phyloP scores from a whole-genome alignment of 2,329 filamentous ascomycete genomes.

The Myriangium duriaei region DNA sequence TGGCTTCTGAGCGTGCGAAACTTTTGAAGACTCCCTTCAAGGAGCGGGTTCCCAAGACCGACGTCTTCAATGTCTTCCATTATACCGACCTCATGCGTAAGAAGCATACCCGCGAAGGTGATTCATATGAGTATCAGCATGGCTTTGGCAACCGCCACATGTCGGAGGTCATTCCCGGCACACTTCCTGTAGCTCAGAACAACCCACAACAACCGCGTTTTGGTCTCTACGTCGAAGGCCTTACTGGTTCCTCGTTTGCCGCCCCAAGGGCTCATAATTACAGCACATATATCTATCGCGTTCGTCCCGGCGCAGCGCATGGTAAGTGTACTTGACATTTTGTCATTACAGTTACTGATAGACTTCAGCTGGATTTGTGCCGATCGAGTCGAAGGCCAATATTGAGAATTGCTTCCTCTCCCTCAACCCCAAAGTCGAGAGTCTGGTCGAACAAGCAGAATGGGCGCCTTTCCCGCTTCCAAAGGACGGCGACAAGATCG shows the following conservation, averaged over 20 bases:
- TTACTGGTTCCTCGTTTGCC: constrained; percentile 33
- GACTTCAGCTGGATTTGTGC: constrained; percentile 12
- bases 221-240: constrained; percentile 34
- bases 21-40: constrained; percentile 9
- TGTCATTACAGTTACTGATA: neutral
- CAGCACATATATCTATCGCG: constrained; percentile 34
- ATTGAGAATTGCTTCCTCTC: constrained; percentile 35
- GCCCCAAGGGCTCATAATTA: constrained; percentile 31
- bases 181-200: constrained; percentile 31
- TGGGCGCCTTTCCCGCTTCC: constrained; percentile 31
- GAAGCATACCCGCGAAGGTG: constrained; percentile 26
- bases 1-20: constrained; percentile 6
- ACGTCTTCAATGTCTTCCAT: constrained; percentile 26
- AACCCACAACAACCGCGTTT: constrained; percentile 31
- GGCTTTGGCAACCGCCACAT: constrained; percentile 28
- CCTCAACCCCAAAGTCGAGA: constrained; percentile 33
- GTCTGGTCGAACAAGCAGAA: constrained; percentile 39
- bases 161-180: constrained; percentile 32
- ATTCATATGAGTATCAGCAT: constrained; percentile 27
- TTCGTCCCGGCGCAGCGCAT: constrained; percentile 32
- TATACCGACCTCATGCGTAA: constrained; percentile 27
- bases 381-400: constrained; percentile 16
- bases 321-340: constrained; percentile 22
- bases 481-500: constrained; percentile 26
- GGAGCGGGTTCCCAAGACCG: constrained; percentile 22